A percentile compares a stretch with the other conserved stretches of the same genome.
Evolutionary conservation across 1,139 yeast genomes (phyloP).

Genomic region (Schizosaccharomyces versatilis): DNA sequence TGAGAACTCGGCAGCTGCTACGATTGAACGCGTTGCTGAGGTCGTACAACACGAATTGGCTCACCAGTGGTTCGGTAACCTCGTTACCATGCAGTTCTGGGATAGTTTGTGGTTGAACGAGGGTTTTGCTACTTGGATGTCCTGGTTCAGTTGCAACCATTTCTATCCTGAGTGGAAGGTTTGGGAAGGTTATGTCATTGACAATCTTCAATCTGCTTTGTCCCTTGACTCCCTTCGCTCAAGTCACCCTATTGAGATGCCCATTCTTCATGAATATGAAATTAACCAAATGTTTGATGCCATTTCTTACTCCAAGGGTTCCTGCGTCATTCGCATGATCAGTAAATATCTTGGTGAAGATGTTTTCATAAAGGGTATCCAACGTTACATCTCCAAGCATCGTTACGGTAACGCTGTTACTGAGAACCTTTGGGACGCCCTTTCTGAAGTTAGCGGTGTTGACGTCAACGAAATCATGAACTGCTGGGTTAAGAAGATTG

Average conservation of each 20-base stretch:
- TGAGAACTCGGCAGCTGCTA: constrained; percentile 40
- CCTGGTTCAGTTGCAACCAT: constrained; percentile 55
- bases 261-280: constrained; percentile 58
- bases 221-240: constrained; percentile 52
- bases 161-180: constrained; percentile 75
- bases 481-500: constrained; percentile 63
- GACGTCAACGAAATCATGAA: constrained; percentile 55
- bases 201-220: constrained; percentile 47
- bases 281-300: constrained; percentile 75
- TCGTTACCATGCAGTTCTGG: constrained; percentile 92
- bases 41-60: constrained; percentile 81
- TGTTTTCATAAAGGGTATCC: constrained; percentile 53
- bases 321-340: constrained; percentile 57
- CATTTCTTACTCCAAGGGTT: constrained; percentile 66
- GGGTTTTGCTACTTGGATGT: constrained; percentile 74
- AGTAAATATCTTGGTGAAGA: constrained; percentile 58
- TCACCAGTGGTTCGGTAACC: constrained; percentile 84
- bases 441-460: constrained; percentile 50
- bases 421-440: constrained; percentile 57
- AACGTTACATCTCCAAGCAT: constrained; percentile 47
- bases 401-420: constrained; percentile 60
- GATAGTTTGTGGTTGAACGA: constrained; percentile 81
- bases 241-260: constrained; percentile 74
- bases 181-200: constrained; percentile 52
- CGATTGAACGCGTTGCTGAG: constrained; percentile 59